Base-by-base conservation (phyloP, 2,329 filamentous ascomycete genomes). In the Sporothrix brasiliensis region DNA sequence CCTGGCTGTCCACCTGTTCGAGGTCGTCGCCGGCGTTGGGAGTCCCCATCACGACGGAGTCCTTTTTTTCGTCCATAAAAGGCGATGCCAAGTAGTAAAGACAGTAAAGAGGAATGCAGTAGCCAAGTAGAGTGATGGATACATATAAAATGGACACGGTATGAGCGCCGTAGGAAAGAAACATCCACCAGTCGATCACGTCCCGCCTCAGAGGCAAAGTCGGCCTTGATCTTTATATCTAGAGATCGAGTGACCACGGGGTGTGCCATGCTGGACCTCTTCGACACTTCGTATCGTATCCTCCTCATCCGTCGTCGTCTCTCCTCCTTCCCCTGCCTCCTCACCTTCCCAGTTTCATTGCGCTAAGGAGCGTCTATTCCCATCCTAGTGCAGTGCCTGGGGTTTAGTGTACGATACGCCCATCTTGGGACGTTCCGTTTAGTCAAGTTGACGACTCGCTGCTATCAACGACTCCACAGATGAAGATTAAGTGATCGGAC, bases 1-100 rank as follows among this genome's bases (percentile, higher is more conserved):
- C n/a, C 50, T 44, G 66, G 52, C 66, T 68, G 21, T 39, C 52
- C 21, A 68, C 30, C 66, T 68, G 58, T 24, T 68, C 66, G 4
- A 68, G 50, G 52, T 68, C 66, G 49, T 30, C 65, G 13, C 34
- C 34, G 34, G 34, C 34, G 27, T 67, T 24, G 19, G 66, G 6
- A 44, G 61, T 1, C 44, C 41, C 44, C 44, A 34, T 49, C 34
- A 47, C 27, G 39, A 47, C 10, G 11, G 39, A 10, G n/a, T 63
- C 58, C 41, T 63, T 63, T 14, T 63, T 63, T 3, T 47, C 41
- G 58, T 63, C 58, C 58, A 63, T 63, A 16, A n/a, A 7, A 49
- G 2, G 14, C 5, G 44, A 49, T 16, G 34, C 34, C 34, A 7
- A 34, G 34, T 34, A 34, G 34, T 7, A 7, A 9, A 9, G 4